Base-by-base conservation (phyloP, 2,329 filamentous ascomycete genomes). In the Talaromyces sp. region DNA sequence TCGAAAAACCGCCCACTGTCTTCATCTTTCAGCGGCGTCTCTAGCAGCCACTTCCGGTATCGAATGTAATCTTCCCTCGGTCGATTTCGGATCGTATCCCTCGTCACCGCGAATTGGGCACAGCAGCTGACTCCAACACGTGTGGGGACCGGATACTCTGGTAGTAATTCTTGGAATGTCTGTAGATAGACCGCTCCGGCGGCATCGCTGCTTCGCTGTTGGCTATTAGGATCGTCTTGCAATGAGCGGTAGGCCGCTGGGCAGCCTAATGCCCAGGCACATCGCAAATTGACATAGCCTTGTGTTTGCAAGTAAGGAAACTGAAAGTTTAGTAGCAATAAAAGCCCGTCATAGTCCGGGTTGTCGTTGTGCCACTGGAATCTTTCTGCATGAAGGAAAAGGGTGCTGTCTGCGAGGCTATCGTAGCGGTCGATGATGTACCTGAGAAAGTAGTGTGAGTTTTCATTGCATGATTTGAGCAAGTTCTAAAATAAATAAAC, bases 101-200 rank as follows among this genome's bases (percentile, higher is more conserved):
- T 70, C 15, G 77, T 80, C 4, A 85, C 72, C 1, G 83, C 83
- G 65, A 85, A 85, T 66, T 85, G 83, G 1, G 80, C 80, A 63
- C 83, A 84, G 65, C 82, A 84, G 2, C 82, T 78, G 62, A 84
- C 81, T 1, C 80, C 79, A 1, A 85, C 73, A 4, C 81, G 76
- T 9, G 28, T 22, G 22, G 70, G 71, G 9, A 70, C 60, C 17
- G 65, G 62, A 10, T 68, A 63, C 4, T 65, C 51, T 2, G 71
- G 69, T 56, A 62, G 32, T 19, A 62, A 19, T 36, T 62, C 52
- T 19, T 39, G 51, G 44, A 73, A 73, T 3, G 72, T 55, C 56
- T 73, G 66, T 28, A 58, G 61, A 70, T 70, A 75, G 22, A 68
- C 59, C n/a, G 63, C 59, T 2, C 67, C 68, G 10, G 73, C 63